Conservation (phyloP, 345 rosid genomes). For the Arabis alpina region DNA sequence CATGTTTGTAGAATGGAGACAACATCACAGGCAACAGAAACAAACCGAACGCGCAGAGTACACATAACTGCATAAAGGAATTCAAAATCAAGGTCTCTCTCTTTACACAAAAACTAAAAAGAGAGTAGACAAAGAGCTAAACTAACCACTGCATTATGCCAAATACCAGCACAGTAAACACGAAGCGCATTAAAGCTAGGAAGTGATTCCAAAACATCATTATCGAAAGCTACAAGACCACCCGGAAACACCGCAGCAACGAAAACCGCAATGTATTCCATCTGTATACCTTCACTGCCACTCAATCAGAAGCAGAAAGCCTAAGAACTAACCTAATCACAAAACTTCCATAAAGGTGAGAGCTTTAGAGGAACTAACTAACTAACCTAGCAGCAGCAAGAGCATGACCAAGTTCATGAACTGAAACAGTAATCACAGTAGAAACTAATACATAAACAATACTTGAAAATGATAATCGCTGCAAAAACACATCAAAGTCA, state of each 20-base stretch:
- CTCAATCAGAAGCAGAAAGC: constrained; percentile 49
- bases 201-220: constrained; percentile 61
- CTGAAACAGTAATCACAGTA: constrained; percentile 69
- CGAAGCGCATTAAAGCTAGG: constrained; percentile 67
- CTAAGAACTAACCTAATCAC: constrained; percentile 31
- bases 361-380: constrained; percentile 18
- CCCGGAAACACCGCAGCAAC: constrained; percentile 89
- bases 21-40: constrained; percentile 63
- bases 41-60: constrained; percentile 60
- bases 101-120: background rate
- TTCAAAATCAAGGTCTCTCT: constrained; percentile 2
- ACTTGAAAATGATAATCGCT: constrained; percentile 59
- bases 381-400: constrained; percentile 82
- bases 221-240: constrained; percentile 82
- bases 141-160: constrained; percentile 92
- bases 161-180: constrained; percentile 84
- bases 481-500: constrained; percentile 3
- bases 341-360: background rate
- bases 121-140: too few species aligned
- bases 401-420: constrained; percentile 92
- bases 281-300: constrained; percentile 85
- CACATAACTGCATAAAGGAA: constrained; percentile 56
- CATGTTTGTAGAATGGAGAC: constrained; percentile 64
- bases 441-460: constrained; percentile 56
- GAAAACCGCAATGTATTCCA: constrained; percentile 81